phyloP scores from a whole-genome alignment of 1,284 basidiomycete species.

The Leccinum fuscescens region DNA sequence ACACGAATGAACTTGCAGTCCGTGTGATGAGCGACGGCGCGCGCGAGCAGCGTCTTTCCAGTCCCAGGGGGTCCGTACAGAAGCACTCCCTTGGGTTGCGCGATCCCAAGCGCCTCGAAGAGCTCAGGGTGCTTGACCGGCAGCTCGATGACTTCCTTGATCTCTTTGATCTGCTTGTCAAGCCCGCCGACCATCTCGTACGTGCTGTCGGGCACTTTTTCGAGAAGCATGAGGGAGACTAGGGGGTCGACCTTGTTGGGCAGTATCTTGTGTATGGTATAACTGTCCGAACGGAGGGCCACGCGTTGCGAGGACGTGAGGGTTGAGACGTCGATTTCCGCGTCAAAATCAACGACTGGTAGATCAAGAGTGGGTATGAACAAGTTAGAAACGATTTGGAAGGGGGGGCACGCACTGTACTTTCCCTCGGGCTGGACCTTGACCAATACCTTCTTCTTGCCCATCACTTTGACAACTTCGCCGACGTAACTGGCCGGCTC shows the following conservation, averaged over 20 bases:
- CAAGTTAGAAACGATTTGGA: background rate
- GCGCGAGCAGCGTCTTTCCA: too few relatives aligned
- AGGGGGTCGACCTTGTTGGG: constrained; percentile 96
- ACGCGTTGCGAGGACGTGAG: constrained; percentile 90
- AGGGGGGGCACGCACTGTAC: constrained; percentile 68
- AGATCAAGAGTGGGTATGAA: background rate
- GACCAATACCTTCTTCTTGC: constrained; percentile 97
- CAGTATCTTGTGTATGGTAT: constrained; percentile 91
- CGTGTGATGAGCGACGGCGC: too few relatives aligned
- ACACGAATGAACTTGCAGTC: too few relatives aligned
- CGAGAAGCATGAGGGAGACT: constrained; percentile 67
- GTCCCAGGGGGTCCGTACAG: too few relatives aligned
- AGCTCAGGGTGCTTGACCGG: too few relatives aligned
- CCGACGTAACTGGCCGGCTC: constrained; percentile 98
- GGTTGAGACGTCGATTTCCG: constrained; percentile 79
- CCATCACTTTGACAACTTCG: constrained; percentile 98
- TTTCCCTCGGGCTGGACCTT: constrained; percentile 99
- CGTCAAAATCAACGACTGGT: constrained; percentile 92
- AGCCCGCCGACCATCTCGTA: too few relatives aligned
- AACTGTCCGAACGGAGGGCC: constrained; percentile 94
- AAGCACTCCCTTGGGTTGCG: too few relatives aligned
- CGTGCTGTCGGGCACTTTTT: too few relatives aligned
- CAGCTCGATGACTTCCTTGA: too few relatives aligned
- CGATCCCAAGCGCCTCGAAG: too few relatives aligned
- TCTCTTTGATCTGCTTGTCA: too few relatives aligned